Conservation (phyloP, 805 yeast genomes). For the Wickerhamiella qilinensis region DNA sequence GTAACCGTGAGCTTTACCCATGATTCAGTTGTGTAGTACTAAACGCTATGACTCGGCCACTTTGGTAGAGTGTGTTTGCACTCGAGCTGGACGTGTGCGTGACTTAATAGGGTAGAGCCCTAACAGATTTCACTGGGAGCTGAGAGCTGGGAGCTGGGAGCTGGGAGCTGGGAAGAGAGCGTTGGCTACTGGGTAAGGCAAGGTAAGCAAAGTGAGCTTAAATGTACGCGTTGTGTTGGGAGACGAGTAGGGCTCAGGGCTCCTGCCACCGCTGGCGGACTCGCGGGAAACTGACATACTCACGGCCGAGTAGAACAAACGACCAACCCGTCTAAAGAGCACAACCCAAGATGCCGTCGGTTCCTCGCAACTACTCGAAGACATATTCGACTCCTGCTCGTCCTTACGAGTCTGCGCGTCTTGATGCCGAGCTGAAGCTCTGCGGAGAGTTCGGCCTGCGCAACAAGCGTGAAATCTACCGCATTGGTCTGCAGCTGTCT, state of each 20-base stretch:
- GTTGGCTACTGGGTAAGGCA: no score
- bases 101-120: not conserved
- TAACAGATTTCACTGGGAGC: not conserved
- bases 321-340: not conserved
- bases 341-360: slow-evolving; percentile 16
- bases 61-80: not conserved
- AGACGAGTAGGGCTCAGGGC: not conserved
- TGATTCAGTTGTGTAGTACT: slow-evolving; percentile 3
- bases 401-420: slow-evolving; percentile 98
- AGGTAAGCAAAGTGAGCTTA: not conserved
- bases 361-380: slow-evolving; percentile 97
- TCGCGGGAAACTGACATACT: not conserved
- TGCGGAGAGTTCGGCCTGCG: slow-evolving; percentile 99
- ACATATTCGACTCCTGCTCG: slow-evolving; percentile 99
- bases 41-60: not conserved
- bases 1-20: slow-evolving; percentile 71
- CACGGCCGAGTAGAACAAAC: not conserved
- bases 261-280: not conserved
- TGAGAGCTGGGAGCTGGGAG: not conserved
- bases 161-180: not conserved
- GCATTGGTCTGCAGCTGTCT: slow-evolving; percentile 98
- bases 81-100: not conserved
- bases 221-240: not conserved
- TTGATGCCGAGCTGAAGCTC: slow-evolving; percentile 97
- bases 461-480: slow-evolving; percentile 99